Base-by-base conservation (phyloP, 106 monocot genomes). In the Gastrodia elata region DNA sequence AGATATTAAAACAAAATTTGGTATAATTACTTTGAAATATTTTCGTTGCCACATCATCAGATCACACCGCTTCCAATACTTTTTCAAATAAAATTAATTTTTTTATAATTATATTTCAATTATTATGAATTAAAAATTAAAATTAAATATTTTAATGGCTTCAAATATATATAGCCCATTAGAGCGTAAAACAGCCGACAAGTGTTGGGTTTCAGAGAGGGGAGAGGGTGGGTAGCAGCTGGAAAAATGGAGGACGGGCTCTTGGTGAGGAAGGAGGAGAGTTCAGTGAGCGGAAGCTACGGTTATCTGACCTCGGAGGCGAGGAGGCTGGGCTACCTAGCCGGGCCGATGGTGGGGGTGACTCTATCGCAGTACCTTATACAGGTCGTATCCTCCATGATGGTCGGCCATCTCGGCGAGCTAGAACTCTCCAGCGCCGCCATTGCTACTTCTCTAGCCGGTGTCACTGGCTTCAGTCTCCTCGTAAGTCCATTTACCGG, bases 391-490 rank as follows among this genome's bases (percentile, higher is more conserved):
- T 85, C 89, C 8, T 56, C 68, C 41, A 89, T 83, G 89, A 85
- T 89, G 76, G 89, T 89, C 2, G 89, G 89, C 30, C 89, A 89
- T 40, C 77, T 89, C 44, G 83, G 89, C 43, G 68, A 81, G 76
- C 85, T 89, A 38, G 49, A 77, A 38, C 83, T 89, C 65, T 78
- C 83, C 57, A 76, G 78, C 73, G 73, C 89, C 72, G 83, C 89
- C 74, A 76, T 89, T 64, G 89, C 85, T 48, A 85, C 83, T 44
- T 85, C 85, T 44, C 85, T 89, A 72, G 30, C 78, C 68, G 38
- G 42, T 71, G 89, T 85, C 85, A 83, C 83, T 40, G 89, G 89
- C 36, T 89, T 85, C 85, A 89, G 89, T 84, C 83, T 85, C 75
- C 83, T 89, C 67, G 89, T 85, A 76, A 70, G 80, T 70, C 2